phyloP scores from a whole-genome alignment of 2,329 filamentous ascomycete genomes.

The Plenodomus biglobosus region DNA sequence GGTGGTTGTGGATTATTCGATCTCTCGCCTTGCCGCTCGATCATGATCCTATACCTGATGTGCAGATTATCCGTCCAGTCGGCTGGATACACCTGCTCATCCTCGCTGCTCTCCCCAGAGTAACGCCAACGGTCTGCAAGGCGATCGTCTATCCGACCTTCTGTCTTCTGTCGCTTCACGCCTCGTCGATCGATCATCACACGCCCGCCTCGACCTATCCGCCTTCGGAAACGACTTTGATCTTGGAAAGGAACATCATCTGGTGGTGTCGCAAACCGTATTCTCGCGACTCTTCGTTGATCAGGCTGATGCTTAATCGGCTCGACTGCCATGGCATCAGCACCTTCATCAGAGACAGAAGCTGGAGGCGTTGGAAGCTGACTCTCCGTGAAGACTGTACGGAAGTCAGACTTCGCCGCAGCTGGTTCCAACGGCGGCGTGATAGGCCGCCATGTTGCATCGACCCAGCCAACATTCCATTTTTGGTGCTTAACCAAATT shows the following conservation, averaged over 20 bases:
- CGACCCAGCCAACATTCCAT: conserved; percentile 89
- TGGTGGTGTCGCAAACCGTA: conserved; percentile 44
- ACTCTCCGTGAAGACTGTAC: conserved; percentile 42
- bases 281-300: conserved; percentile 31
- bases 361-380: conserved; percentile 53
- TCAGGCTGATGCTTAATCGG: conserved; percentile 34
- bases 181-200: conserved; percentile 86
- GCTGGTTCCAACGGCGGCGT: conserved; percentile 68
- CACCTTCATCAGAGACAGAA: conserved; percentile 48
- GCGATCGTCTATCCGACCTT: conserved; percentile 34
- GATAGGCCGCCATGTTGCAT: conserved; percentile 82
- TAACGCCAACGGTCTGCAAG: conserved; percentile 68
- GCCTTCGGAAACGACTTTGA: conserved; percentile 73
- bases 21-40: conserved; percentile 47
- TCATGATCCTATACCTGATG: conserved; percentile 60
- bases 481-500: conserved; percentile 85
- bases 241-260: conserved; percentile 43
- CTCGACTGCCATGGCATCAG: conserved; percentile 43
- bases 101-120: conserved; percentile 80
- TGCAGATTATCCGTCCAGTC: conserved; percentile 66
- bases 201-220: conserved; percentile 80
- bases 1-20: conserved; percentile 31
- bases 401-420: conserved; percentile 42
- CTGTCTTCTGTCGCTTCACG: conserved; percentile 54
- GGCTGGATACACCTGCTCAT: conserved; percentile 71